Evolutionary conservation across 768 basidiomycete species (phyloP).

Genomic region (Boletellus ananas): DNA sequence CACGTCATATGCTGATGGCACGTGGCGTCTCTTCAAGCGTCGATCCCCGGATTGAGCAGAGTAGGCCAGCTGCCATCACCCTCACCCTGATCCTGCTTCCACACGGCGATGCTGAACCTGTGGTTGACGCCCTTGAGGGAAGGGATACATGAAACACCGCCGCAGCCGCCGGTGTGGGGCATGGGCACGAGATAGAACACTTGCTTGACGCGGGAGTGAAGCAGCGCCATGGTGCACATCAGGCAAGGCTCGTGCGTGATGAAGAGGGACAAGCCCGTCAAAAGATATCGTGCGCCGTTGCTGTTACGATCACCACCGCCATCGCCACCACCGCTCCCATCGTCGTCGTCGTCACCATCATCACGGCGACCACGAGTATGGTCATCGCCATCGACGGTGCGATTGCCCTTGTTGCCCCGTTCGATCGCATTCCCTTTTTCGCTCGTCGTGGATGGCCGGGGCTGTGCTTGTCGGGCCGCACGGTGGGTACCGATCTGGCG

Average conservation of each 20-base stretch:
- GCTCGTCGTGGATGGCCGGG: too few species aligned
- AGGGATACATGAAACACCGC: constrained; percentile 71
- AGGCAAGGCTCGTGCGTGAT: constrained; percentile 95
- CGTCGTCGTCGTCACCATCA: too few species aligned
- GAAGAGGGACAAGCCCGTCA: constrained; percentile 82
- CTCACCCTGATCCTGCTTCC: constrained; percentile 38
- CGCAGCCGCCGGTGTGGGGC: constrained; percentile 82
- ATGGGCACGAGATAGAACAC: constrained; percentile 74
- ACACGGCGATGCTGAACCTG: constrained; percentile 69
- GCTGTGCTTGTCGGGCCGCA: constrained; percentile 14
- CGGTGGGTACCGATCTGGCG: constrained; percentile 60
- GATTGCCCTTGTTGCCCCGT: constrained; percentile 21
- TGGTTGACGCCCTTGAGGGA: constrained; percentile 87
- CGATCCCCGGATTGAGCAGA: constrained; percentile 23
- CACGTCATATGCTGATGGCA: too few species aligned
- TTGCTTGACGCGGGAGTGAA: constrained; percentile 92
- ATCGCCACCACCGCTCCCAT: too few species aligned
- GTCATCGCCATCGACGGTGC: too few species aligned
- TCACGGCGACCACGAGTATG: too few species aligned
- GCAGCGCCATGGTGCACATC: constrained; percentile 95
- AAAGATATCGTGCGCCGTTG: constrained; percentile 77
- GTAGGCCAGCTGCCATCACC: background rate
- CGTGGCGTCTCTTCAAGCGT: constrained; percentile 24
- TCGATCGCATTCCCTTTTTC: constrained; percentile 15
- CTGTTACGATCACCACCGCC: too few species aligned